Percentiles rank a stretch among this genome's conserved stretches.
phyloP scores from a whole-genome alignment of 2,329 filamentous ascomycete species.

The Phialophora chinensis region DNA sequence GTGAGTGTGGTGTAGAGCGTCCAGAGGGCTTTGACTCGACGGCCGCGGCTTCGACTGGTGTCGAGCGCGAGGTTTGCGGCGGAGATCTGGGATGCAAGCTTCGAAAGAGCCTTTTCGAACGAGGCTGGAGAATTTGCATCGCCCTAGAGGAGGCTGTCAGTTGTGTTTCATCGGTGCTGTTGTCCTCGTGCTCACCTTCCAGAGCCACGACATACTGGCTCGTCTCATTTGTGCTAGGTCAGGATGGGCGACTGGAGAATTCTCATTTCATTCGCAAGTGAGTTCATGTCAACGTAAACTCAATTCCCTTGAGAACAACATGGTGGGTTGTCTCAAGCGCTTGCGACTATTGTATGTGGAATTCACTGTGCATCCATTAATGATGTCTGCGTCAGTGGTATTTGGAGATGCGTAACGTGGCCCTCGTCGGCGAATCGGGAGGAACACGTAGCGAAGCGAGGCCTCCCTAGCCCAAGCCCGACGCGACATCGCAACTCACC shows the following conservation, averaged over 20 bases:
- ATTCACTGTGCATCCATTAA: not conserved
- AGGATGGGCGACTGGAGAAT: not conserved
- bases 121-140: conserved; percentile 82
- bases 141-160: conserved; percentile 52
- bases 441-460: conserved; percentile 13
- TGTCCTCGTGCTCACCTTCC: conserved; percentile 32
- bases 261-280: not conserved
- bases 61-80: conserved; percentile 76
- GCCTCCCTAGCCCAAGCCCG: not conserved
- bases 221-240: conserved; percentile 27
- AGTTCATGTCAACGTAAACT: not conserved
- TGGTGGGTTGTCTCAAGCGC: conserved; percentile 6
- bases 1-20: conserved; percentile 89
- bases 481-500: conserved; percentile 23
- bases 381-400: conserved; percentile 1
- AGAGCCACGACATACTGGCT: conserved; percentile 38
- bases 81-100: conserved; percentile 81
- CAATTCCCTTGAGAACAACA: not conserved
- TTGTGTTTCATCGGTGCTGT: not conserved
- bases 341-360: not conserved
- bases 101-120: conserved; percentile 89
- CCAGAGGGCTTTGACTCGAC: conserved; percentile 82
- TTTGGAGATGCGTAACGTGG: conserved; percentile 3
- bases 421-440: conserved; percentile 15
- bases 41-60: conserved; percentile 70